Percentiles rank a stretch among this genome's conserved stretches.
Conservation (phyloP, 805 yeast genomes). For the Saccharomycopsis oosterbeekiorum region DNA sequence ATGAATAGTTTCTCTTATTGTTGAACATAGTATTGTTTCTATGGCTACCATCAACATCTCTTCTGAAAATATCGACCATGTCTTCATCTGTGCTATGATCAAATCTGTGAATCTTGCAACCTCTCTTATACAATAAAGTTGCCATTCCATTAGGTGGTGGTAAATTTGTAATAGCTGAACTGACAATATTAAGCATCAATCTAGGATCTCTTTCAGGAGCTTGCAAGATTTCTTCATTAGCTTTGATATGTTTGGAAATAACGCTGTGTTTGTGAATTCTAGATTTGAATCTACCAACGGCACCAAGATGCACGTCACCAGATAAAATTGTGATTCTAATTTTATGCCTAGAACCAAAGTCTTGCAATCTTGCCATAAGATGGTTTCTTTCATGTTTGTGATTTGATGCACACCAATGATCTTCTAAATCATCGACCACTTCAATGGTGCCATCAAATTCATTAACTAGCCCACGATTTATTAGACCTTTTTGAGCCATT, state of each 20-base stretch:
- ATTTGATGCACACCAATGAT: constrained; percentile 89
- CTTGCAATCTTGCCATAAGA: constrained; percentile 50
- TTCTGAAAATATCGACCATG: constrained; percentile 58
- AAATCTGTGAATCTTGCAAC: constrained; percentile 54
- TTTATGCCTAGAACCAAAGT: constrained; percentile 53
- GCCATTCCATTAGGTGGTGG: constrained; percentile 93
- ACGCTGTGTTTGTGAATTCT: constrained; percentile 37
- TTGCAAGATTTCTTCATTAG: constrained; percentile 32
- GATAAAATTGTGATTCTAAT: constrained; percentile 75
- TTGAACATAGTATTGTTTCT: constrained; percentile 43
- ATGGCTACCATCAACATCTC: constrained; percentile 44
- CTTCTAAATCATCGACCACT: constrained; percentile 84
- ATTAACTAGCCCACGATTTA: constrained; percentile 68
- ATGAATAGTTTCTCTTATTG: constrained; percentile 48
- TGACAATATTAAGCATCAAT: constrained; percentile 70
- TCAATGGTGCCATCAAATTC: constrained; percentile 91
- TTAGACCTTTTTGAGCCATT: constrained; percentile 49
- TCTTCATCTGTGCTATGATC: constrained; percentile 65
- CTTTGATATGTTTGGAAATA: constrained; percentile 27
- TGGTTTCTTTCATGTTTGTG: constrained; percentile 81
- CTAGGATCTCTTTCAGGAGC: constrained; percentile 64
- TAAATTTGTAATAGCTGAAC: constrained; percentile 84
- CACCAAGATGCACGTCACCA: constrained; percentile 91
- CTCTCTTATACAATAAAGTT: constrained; percentile 51
- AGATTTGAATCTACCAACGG: constrained; percentile 67